These are phyloP conservation scores for Tinospora cordifolia DNA, from an alignment of 164 flowering plant species.

Conservation along the genomic window DNA sequence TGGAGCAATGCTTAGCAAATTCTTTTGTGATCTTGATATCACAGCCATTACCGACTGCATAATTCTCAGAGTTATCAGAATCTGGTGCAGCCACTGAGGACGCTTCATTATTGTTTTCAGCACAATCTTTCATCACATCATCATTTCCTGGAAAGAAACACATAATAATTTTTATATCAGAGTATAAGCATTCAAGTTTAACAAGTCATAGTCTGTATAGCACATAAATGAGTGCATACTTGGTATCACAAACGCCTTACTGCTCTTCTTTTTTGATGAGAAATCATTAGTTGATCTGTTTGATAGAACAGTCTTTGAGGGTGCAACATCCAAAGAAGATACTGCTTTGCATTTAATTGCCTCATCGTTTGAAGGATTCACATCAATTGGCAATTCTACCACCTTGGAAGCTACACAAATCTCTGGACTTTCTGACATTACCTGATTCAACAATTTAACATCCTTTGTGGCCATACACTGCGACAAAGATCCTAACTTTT, in stretches of 20 bases:
- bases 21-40: conserved; percentile 17
- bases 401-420: conserved; percentile 16
- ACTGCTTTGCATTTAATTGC: conserved; percentile 15
- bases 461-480: conserved; percentile 17
- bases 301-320: conserved; percentile 12
- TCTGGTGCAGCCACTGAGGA: conserved; percentile 11
- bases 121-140: conserved; percentile 12
- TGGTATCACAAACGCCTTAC: conserved; percentile 13
- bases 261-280: conserved; percentile 14
- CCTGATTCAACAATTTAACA: conserved; percentile 17
- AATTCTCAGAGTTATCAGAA: conserved; percentile 16
- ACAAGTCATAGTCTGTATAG: background rate
- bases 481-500: conserved; percentile 32
- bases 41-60: conserved; percentile 11
- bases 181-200: background rate
- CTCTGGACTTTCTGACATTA: conserved; percentile 26
- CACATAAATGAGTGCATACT: conserved; percentile 26
- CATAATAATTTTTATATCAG: background rate
- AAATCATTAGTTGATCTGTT: conserved; percentile 12
- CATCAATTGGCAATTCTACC: conserved; percentile 18
- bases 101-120: conserved; percentile 12
- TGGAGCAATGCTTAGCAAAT: conserved; percentile 10
- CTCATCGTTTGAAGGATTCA: conserved; percentile 14
- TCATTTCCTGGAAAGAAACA: conserved; percentile 17
- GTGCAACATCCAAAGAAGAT: conserved; percentile 12